Base-by-base conservation (phyloP, 2,329 filamentous ascomycete species). In the Aspergillus ruber region DNA sequence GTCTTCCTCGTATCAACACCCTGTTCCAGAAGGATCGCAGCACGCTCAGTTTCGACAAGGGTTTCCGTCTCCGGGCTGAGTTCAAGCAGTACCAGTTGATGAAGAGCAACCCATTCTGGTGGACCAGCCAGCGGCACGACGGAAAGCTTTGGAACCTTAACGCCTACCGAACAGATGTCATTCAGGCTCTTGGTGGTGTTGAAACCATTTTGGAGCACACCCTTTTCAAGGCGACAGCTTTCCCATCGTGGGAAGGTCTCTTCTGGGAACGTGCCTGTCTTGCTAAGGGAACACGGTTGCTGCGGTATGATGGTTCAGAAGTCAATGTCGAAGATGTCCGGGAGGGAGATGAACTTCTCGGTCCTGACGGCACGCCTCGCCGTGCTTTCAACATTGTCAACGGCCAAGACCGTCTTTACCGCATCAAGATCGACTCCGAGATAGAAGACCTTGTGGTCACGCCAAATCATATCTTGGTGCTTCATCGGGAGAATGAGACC, bases 31-130 rank as follows among this genome's bases (percentile, higher is more conserved):
- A 98, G 69, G 93, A 98, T 60, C 81, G 93, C 61, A 96, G 90
- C 67, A 98, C 93, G 0, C 79, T 98, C 54, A 95, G 89, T 62
- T 98, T 98, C 63, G 93, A 98, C 74, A 98, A 98, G 73, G 93
- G 93, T 46, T 98, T 97, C 84, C 85, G 93, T 57, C 84, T 90
- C 12, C 81, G 93, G 46, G 89, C 91, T 9, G 93, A 98, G 67
- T 98, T 98, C 77, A 98, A 98, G 77, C 84, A 93, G 25, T 98
- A 97, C 65, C 91, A 97, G 68, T 77, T 97, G 51, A 97, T 98
- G 91, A 96, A 95, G 81, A 94, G 86, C 71, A 96, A 97, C 65
- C 93, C 93, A 0, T 97, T 97, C 77, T 96, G 90, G 90, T 98
- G 93, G 93, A 98, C 93, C 3, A 95, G 88, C 61, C 91, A 97